A percentile compares a stretch with the other conserved stretches of the same genome.
Conservation (phyloP, 495 filamentous ascomycete genomes). For the Cercophora samala region DNA sequence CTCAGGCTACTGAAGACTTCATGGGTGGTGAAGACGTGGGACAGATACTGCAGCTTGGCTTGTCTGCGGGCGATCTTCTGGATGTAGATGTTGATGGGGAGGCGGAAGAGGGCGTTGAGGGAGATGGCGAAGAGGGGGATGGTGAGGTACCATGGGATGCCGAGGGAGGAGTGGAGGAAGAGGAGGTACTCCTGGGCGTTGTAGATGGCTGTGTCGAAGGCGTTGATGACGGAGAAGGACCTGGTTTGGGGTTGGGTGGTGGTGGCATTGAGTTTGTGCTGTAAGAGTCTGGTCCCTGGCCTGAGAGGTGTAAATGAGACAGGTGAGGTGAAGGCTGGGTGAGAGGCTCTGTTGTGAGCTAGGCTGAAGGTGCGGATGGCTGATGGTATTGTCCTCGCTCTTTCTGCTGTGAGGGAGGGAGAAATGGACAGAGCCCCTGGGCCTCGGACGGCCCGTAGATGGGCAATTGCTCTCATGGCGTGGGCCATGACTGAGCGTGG, state of each 20-base stretch:
- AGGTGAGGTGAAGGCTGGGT: constrained; percentile 2
- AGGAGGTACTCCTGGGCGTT: constrained; percentile 56
- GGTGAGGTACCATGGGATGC: constrained; percentile 65
- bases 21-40: no score
- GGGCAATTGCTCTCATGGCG: constrained; percentile 9
- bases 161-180: constrained; percentile 56
- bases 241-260: constrained; percentile 1
- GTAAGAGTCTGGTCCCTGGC: not conserved
- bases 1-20: no score
- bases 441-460: not conserved
- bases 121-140: constrained; percentile 68
- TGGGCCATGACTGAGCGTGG: not conserved
- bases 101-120: constrained; percentile 56
- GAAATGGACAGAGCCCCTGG: not conserved
- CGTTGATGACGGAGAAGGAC: constrained; percentile 12
- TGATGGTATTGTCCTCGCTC: not conserved
- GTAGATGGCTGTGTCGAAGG: constrained; percentile 47
- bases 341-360: not conserved
- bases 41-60: constrained; percentile 31
- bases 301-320: not conserved
- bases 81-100: constrained; percentile 58
- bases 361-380: not conserved
- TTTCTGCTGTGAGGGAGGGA: no score
- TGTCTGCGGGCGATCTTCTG: constrained; percentile 42
- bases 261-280: not conserved